Evolutionary conservation across 2,329 filamentous ascomycete genomes (phyloP).

Genomic region (Eurotiales sp.): DNA sequence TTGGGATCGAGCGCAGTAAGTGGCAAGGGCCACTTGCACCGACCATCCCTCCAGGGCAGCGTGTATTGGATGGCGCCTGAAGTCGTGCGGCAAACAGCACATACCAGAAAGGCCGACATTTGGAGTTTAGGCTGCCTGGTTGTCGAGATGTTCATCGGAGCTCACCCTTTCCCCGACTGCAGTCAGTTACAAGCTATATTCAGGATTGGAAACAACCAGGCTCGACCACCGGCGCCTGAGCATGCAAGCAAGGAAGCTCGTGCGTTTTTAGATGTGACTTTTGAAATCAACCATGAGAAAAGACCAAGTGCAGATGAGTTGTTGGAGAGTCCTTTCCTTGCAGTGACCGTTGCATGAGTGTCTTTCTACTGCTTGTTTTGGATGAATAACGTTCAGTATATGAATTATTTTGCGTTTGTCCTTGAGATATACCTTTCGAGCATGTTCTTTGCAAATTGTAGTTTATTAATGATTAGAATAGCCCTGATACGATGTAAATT

Average conservation of each 20-base stretch:
- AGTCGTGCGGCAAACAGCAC: slow-evolving; percentile 95
- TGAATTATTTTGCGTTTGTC: background rate
- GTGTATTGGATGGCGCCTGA: slow-evolving; percentile 99
- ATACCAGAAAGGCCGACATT: slow-evolving; percentile 97
- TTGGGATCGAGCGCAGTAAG: slow-evolving; percentile 47
- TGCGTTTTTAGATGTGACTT: slow-evolving; percentile 80
- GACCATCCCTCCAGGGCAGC: slow-evolving; percentile 82
- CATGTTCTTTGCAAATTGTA: no score
- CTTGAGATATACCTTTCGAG: no score
- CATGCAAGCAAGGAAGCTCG: slow-evolving; percentile 79
- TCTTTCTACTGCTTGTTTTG: background rate
- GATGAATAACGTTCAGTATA: background rate
- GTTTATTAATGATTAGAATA: background rate
- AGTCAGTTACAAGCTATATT: slow-evolving; percentile 97
- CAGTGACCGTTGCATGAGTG: slow-evolving; percentile 51
- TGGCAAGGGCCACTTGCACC: slow-evolving; percentile 45
- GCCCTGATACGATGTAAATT: background rate
- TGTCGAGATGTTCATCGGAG: slow-evolving; percentile 98
- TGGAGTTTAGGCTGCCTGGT: slow-evolving; percentile 96
- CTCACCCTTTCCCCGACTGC: slow-evolving; percentile 93
- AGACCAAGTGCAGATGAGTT: slow-evolving; percentile 89
- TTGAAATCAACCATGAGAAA: slow-evolving; percentile 92
- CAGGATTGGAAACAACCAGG: slow-evolving; percentile 88
- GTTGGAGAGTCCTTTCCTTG: slow-evolving; percentile 76
- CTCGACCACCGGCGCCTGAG: slow-evolving; percentile 83